Evolutionary conservation across 768 basidiomycete species (phyloP), one percentile per base, ranked within the genome.

Genomic region (Suillus subluteus): DNA sequence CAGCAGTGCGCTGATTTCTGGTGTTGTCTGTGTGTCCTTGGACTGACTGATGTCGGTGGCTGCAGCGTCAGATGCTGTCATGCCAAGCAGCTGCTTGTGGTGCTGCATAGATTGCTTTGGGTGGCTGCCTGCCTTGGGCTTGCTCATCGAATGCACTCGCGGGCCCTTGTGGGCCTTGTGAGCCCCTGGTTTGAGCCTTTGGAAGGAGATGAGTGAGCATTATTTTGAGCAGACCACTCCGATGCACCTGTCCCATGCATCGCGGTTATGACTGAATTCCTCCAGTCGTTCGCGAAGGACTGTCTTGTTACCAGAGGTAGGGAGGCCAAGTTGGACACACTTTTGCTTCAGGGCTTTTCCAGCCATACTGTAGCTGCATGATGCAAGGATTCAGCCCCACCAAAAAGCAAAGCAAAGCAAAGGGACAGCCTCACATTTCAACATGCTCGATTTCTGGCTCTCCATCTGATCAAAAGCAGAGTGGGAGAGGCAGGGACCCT

Each of bases 101-200:
- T 1, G n/a, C 21, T 64, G 63, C 8, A n/a, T 56, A 38, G 63
- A 64, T 21, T 37, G 46, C 21, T 64, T 64, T 4, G n/a, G n/a
- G n/a, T 1, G 12, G 48, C n/a, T 16, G 32, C 18, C 18, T 0
- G 40, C 38, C 40, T 41, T 30, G 9, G 32, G 38, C 11, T 18
- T 4, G 3, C 18, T 15, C 0, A 11, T 38, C 9, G 37, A 38
- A 9, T 6, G 9, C 37, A 38, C 26, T 23, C 21, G 38, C 4
- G 54, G 64, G 43, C 64, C 64, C 23, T 65, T 65, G 64, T 65
- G 54, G 26, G 23, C 8, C 41, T 54, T 41, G n/a, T 37, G 12
- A 6, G 38, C 64, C n/a, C 64, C 64, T 3, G 40, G 56, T 30
- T 5, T 23, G 40, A 65, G 55, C 18, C 64, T 65, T 13, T 1